These are phyloP conservation scores for Tulasnella sp. DNA, from an alignment of 768 basidiomycete species.

Conservation along the genomic window DNA sequence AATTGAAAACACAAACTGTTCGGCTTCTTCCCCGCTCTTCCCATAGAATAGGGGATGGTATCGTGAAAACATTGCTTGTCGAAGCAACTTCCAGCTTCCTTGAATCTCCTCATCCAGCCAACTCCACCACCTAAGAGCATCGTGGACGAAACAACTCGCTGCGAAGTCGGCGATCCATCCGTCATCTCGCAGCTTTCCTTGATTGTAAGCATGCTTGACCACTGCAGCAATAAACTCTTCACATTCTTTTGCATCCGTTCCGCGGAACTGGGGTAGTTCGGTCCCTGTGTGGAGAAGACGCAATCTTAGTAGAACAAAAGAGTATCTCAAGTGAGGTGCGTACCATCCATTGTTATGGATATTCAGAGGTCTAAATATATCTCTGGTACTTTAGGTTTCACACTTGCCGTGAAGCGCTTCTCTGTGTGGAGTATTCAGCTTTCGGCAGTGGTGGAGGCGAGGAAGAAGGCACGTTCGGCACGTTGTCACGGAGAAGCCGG, in stretches of 20 bases:
- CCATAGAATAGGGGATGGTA: neutral
- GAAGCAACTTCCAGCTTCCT: neutral
- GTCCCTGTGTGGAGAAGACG: no score
- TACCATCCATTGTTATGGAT: no score
- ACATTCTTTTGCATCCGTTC: neutral
- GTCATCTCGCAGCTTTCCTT: neutral
- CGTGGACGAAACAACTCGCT: neutral
- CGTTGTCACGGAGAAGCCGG: no score
- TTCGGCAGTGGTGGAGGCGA: no score
- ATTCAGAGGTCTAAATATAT: no score
- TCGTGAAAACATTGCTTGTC: neutral
- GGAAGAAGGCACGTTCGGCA: no score
- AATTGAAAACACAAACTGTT: neutral
- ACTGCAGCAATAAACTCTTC: neutral
- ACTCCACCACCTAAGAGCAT: neutral
- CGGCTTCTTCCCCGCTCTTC: neutral
- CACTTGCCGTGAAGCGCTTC: no score
- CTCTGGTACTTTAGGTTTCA: no score
- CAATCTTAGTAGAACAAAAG: no score
- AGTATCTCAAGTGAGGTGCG: no score
- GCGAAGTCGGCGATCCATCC: neutral
- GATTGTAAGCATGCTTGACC: conserved; percentile 1
- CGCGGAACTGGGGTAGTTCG: neutral
- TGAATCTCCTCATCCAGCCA: neutral
- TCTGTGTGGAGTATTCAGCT: no score